Evolutionary conservation across 768 basidiomycete species (phyloP), one percentile per base, ranked within the genome.

Genomic region (Mycena haematopus): DNA sequence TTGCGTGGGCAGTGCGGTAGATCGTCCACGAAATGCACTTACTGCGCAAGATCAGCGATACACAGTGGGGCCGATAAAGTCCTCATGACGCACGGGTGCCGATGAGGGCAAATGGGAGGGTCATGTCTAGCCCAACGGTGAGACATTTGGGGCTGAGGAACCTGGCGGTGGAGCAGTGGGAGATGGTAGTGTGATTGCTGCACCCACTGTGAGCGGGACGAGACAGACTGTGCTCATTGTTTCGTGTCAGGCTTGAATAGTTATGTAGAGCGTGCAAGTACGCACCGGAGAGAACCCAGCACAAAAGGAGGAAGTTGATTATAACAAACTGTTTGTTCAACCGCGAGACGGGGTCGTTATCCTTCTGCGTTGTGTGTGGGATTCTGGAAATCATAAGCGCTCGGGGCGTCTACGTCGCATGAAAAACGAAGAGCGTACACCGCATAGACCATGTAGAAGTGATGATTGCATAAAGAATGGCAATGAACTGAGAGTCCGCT

Each of bases 261-360:
- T 36, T 36, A 36, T 15, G 36, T 3, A 11, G 13, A 14, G 36
- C 13, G 36, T 13, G 14, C 36, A 36, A 21, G 3, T 7, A 42
- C 19, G 40, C 19, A 42, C 40, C n/a, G 19, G 40, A 42, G 40
- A 42, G 40, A 3, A 42, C 40, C 40, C 40, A 42, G 19, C 40
- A 42, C 8, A 67, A 19, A 2, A 63, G 35, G 10, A 63, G 58
- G 31, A 66, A 66, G 65, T 66, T 66, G 49, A 60, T 36, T 17
- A 63, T 56, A 33, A 63, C 65, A 49, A 56, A 66, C 10, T 66
- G 57, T 54, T 66, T 66, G 53, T 66, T 66, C 35, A 66, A 55
- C 1, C 58, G 50, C 14, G 62, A 52, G 50, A 66, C 50, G 22
- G 62, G 42, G 55, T 67, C 58, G 24, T 21, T 58, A 17, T 60